Conservation (phyloP, 2,329 filamentous ascomycete genomes). For the Chaetomium sp. region DNA sequence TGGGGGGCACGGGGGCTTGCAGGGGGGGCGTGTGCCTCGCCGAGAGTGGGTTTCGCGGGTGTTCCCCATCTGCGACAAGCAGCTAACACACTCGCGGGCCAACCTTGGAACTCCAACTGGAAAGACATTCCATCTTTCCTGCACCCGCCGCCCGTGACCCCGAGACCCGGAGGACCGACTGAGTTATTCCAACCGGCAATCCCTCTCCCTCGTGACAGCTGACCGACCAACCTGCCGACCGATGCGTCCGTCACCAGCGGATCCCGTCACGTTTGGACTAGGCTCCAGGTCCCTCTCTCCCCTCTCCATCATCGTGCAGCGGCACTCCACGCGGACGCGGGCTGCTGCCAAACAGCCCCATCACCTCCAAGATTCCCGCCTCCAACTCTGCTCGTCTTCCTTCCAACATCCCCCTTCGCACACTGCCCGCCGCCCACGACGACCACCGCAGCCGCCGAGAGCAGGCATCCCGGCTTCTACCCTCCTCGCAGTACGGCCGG, state of each 20-base stretch:
- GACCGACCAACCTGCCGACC: conserved; percentile 8
- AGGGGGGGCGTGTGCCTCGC: too few relatives aligned
- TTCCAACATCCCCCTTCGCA: conserved; percentile 83
- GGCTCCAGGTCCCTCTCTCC: background rate
- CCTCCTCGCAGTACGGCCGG: conserved; percentile 32
- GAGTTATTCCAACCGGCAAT: background rate
- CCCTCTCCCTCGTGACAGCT: conserved; percentile 6
- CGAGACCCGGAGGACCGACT: background rate
- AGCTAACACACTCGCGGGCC: too few relatives aligned
- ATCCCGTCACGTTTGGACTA: conserved; percentile 12
- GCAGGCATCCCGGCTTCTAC: conserved; percentile 42
- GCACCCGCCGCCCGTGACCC: conserved; percentile 7
- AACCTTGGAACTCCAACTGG: too few relatives aligned
- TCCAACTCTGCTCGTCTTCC: conserved; percentile 60
- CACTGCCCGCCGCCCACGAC: conserved; percentile 44
- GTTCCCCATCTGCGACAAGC: too few relatives aligned
- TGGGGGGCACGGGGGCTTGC: too few relatives aligned
- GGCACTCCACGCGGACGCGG: conserved; percentile 46
- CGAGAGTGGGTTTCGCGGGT: too few relatives aligned
- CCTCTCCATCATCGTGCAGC: conserved; percentile 3
- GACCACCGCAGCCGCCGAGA: conserved; percentile 34
- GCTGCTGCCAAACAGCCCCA: conserved; percentile 75
- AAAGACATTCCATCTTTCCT: background rate
- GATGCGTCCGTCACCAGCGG: conserved; percentile 16
- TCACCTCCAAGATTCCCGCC: conserved; percentile 77